Base-by-base conservation (phyloP, 208 protist species). In the Lotmaria passim region DNA sequence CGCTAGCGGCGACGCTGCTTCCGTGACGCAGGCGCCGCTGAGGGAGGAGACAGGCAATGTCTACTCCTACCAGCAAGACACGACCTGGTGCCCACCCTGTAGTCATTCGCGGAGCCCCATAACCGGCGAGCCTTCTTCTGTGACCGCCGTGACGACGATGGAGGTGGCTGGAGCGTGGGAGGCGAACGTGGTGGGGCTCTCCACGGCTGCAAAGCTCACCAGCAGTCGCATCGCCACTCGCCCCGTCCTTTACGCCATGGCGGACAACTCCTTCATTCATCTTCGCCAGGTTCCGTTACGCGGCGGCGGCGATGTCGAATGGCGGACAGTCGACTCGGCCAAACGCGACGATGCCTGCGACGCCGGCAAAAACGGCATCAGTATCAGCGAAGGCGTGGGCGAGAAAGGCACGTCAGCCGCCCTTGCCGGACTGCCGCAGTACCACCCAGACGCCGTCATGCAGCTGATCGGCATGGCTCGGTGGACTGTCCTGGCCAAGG, bases 381-480 rank as follows among this genome's bases (percentile, higher is more conserved):
- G n/a, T n/a, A n/a, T n/a, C n/a, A n/a, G n/a, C n/a, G n/a, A n/a
- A n/a, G n/a, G n/a, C n/a, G n/a, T n/a, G n/a, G n/a, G n/a, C n/a
- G 24, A 26, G 8, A n/a, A 5, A 28, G 15, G 53, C 64, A 15
- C 19, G 28, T 33, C 50, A 4, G 34, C 46, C 28, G 44, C 8
- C 8, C 47, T 47, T 23, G 24, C 50, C 39, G 61, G 38, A 30
- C 48, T 88, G 14, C 59, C 79, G 30, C 77, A 78, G 59, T 88
- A 87, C 68, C 87, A 93, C 55, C 83, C 83, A 6, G 87, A 90
- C 62, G 50, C 71, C 21, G 17, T 93, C 30, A 83, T 93, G 83
- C 84, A 90, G 71, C 82, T 93, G 55, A 84, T 93, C 56, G 80
- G 81, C 17, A 82, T 89, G 75, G 87, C 69, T 31, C 74, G 72